Base-by-base conservation (phyloP, 1,284 basidiomycete species). In the Sanghuangporus sanghuang region DNA sequence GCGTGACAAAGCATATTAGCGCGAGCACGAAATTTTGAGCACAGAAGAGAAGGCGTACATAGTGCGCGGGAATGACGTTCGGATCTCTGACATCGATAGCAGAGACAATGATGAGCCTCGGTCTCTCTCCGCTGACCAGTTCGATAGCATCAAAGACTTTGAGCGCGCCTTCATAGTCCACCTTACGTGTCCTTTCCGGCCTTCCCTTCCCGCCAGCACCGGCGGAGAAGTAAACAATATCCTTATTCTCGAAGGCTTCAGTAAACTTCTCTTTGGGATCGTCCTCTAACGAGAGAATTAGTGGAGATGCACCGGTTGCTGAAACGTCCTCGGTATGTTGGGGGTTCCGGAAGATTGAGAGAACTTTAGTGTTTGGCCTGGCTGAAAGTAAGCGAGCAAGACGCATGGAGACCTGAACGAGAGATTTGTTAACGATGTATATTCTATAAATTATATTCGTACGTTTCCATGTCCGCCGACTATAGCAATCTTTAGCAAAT, bases 61-160 rank as follows among this genome's bases (percentile, higher is more conserved):
- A 90, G 70, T 85, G 83, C 1, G 74, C 73, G 1, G 86, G 87
- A 7, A 78, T 73, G 56, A 77, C 78, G 27, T 80, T 76, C 18
- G 76, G 75, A 70, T 88, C 78, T 23, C 89, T 76, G 1, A 85
- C 73, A 70, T 92, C 89, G n/a, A 88, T 71, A 0, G 86, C 85
- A 9, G 84, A 85, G 40, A 92, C 81, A 57, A 90, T 72, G 46
- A 92, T 78, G 52, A 91, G 72, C 35, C 81, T 73, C 21, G 86
- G 86, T 63, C 79, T 80, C 6, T 74, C 68, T 1, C 79, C 77
- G 40, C 78, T 70, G 0, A 84, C 76, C 1, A 68, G 73, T 69
- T 90, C 86, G 64, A 91, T 79, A 0, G 87, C 89, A 68, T 90
- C 87, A 69, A 86, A 91, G 0, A 88, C 82, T 73, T 90, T 90